phyloP scores from a whole-genome alignment of 345 rosid species.

The Citrus cavaleriei region DNA sequence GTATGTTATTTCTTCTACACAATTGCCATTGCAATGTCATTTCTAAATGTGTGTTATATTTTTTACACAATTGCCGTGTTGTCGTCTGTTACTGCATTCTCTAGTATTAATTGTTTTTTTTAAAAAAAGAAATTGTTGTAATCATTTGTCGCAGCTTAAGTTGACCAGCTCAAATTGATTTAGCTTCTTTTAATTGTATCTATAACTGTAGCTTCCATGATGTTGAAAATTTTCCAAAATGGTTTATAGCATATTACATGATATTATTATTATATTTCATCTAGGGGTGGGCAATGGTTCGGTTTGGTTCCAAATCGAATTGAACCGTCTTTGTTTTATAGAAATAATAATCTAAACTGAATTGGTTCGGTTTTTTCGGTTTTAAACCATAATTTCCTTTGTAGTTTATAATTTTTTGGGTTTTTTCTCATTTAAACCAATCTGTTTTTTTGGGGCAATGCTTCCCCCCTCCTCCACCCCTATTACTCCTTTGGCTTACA shows the following conservation, averaged over 20 bases:
- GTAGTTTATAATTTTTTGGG: too few species aligned
- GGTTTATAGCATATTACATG: not conserved
- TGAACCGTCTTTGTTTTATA: too few species aligned
- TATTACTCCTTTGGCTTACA: not conserved
- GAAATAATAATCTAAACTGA: too few species aligned
- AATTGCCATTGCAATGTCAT: too few species aligned
- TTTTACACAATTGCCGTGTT: not conserved
- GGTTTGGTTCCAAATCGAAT: too few species aligned
- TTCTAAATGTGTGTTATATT: not conserved
- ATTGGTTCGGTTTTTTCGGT: too few species aligned
- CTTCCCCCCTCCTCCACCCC: too few species aligned
- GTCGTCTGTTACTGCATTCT: not conserved
- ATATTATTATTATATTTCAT: not conserved
- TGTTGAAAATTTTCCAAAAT: not conserved
- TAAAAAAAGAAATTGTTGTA: not conserved
- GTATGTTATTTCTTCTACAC: not conserved
- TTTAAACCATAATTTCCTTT: too few species aligned
- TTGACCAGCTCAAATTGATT: not conserved
- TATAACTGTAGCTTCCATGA: not conserved
- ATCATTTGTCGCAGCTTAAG: not conserved
- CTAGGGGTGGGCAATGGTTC: too few species aligned
- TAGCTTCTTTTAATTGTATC: not conserved
- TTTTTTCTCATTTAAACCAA: too few species aligned
- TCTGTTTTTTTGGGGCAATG: too few species aligned
- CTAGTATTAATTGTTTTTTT: not conserved